These are phyloP conservation scores for Sanghuangporus sanghuang DNA, from an alignment of 1,284 basidiomycete genomes.

Conservation along the genomic window DNA sequence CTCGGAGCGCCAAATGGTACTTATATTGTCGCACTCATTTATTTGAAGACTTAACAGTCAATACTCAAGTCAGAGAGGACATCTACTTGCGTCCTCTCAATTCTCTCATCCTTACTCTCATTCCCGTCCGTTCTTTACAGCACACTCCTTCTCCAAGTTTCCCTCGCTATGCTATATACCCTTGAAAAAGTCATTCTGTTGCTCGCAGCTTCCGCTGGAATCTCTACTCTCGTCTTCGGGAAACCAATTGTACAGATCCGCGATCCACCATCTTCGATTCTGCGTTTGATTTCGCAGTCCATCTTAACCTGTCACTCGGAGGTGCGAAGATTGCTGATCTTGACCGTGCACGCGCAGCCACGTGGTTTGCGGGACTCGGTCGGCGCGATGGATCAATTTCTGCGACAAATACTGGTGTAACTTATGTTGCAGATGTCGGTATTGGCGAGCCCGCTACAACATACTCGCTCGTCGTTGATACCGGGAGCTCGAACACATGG, in stretches of 20 bases:
- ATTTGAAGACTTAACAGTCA: not conserved
- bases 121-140: not conserved
- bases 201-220: not conserved
- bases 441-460: slow-evolving; percentile 18
- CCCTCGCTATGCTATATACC: not conserved
- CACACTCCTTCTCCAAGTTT: not conserved
- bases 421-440: slow-evolving; percentile 16
- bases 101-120: not conserved
- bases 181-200: not conserved
- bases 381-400: not conserved
- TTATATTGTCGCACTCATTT: not conserved
- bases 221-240: not conserved
- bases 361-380: not conserved
- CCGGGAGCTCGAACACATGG: slow-evolving; percentile 24
- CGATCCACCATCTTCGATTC: not conserved
- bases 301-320: slow-evolving; percentile 8
- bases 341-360: slow-evolving; percentile 10
- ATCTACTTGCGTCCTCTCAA: not conserved
- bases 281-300: slow-evolving; percentile 5
- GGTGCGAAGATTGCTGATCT: slow-evolving; percentile 9
- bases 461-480: slow-evolving; percentile 17
- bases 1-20: not conserved
- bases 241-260: not conserved
- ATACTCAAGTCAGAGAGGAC: not conserved
- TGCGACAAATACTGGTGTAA: slow-evolving; percentile 15